Evolutionary conservation across 495 filamentous ascomycete species (phyloP).

Genomic region (Daldinia caldariorum): DNA sequence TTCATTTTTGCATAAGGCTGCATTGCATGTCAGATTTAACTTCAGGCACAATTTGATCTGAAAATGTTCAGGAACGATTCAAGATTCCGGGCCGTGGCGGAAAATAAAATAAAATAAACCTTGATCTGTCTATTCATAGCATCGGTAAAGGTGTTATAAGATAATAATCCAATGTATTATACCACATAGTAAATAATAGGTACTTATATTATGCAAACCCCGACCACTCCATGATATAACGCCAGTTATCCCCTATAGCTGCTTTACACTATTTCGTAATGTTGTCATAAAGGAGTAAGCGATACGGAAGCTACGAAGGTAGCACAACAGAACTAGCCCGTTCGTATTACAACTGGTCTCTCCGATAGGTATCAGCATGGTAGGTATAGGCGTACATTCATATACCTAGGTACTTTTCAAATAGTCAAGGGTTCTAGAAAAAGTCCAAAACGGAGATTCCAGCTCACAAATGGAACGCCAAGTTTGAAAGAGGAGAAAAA

Average conservation of each 20-base stretch:
- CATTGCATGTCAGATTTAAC: neutral
- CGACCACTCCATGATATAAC: neutral
- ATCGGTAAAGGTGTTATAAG: slow-evolving; percentile 11
- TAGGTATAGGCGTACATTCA: neutral
- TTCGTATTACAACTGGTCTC: neutral
- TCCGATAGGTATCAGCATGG: neutral
- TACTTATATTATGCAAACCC: neutral
- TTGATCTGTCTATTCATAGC: slow-evolving; percentile 33
- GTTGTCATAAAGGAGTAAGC: neutral
- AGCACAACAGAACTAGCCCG: neutral
- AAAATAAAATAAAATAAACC: slow-evolving; percentile 8
- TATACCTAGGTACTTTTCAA: neutral
- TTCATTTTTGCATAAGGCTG: neutral
- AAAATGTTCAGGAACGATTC: neutral
- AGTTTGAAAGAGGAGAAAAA: neutral
- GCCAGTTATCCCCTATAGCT: neutral
- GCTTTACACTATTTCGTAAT: neutral
- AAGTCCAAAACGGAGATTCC: neutral
- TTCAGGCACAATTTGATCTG: no score
- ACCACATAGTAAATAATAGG: no score
- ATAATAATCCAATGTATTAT: no score
- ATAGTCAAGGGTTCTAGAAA: neutral
- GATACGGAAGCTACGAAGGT: neutral
- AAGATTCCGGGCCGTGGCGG: slow-evolving; percentile 28
- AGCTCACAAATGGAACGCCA: slow-evolving; percentile 2